phyloP scores from a whole-genome alignment of 768 basidiomycete species.

The Panus rudis region DNA sequence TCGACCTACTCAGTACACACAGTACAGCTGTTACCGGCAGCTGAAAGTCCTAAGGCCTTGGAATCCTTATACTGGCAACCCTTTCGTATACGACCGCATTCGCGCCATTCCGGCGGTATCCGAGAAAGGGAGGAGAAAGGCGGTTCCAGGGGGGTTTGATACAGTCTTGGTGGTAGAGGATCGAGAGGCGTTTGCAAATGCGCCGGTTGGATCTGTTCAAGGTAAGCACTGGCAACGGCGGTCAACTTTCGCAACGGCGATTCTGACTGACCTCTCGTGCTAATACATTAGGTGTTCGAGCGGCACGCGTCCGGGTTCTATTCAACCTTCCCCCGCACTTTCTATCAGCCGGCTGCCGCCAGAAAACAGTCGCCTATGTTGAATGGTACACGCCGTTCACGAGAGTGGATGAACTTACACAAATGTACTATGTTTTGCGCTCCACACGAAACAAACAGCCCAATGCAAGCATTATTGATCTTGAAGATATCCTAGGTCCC shows the following conservation, averaged over 20 bases:
- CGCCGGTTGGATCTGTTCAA: not conserved
- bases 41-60: too few relatives aligned
- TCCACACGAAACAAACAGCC: constrained; percentile 1
- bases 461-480: constrained; percentile 3
- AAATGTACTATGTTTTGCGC: constrained; percentile 2
- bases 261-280: not conserved
- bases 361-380: constrained; percentile 3
- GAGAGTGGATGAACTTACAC: not conserved
- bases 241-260: not conserved
- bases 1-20: too few relatives aligned
- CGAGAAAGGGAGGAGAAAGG: not conserved
- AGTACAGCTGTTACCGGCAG: too few relatives aligned
- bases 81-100: too few relatives aligned
- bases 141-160: not conserved
- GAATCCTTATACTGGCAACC: too few relatives aligned
- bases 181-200: not conserved
- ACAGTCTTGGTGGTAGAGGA: not conserved
- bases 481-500: not conserved
- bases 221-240: too few relatives aligned
- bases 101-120: not conserved
- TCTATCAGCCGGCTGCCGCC: constrained; percentile 1
- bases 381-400: constrained; percentile 5
- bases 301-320: constrained; percentile 1
- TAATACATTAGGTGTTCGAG: constrained; percentile 6
- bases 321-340: not conserved